These are phyloP conservation scores for Ophiocordyceps camponoti-rufipedis DNA, from an alignment of 2,329 filamentous ascomycete genomes.

Conservation along the genomic window DNA sequence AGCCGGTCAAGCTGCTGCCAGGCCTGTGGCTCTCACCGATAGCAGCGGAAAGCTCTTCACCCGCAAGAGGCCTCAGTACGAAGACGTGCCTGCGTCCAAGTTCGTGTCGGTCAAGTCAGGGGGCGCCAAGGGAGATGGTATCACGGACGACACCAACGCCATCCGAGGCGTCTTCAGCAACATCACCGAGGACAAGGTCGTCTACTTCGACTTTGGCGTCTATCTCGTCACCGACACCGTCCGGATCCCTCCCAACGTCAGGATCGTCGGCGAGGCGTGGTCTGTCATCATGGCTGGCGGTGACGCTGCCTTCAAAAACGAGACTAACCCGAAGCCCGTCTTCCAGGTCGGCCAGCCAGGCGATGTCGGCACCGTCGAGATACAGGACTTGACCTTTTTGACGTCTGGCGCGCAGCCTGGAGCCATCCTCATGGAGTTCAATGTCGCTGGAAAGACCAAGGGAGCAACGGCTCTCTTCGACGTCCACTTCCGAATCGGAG, in stretches of 20 bases:
- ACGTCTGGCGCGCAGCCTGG: slow-evolving; percentile 71
- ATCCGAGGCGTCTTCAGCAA: slow-evolving; percentile 64
- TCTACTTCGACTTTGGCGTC: slow-evolving; percentile 60
- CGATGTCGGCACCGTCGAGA: slow-evolving; percentile 66
- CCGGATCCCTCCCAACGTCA: slow-evolving; percentile 58
- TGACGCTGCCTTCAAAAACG: slow-evolving; percentile 48
- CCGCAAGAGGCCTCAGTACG: slow-evolving; percentile 79
- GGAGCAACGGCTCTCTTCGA: slow-evolving; percentile 80
- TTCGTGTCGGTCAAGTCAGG: slow-evolving; percentile 71
- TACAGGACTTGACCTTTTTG: slow-evolving; percentile 72
- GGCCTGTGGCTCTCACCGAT: slow-evolving; percentile 49
- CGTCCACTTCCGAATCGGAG: slow-evolving; percentile 85
- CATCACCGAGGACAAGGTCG: slow-evolving; percentile 42
- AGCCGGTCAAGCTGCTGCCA: slow-evolving; percentile 31
- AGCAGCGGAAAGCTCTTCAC: slow-evolving; percentile 54
- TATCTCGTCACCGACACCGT: slow-evolving; percentile 55
- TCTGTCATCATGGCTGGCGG: slow-evolving; percentile 75
- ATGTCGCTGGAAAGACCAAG: slow-evolving; percentile 47
- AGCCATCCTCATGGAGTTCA: slow-evolving; percentile 85
- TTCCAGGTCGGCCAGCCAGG: slow-evolving; percentile 68
- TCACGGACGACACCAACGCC: slow-evolving; percentile 69
- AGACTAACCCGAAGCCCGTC: slow-evolving; percentile 61
- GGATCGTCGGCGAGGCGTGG: slow-evolving; percentile 85
- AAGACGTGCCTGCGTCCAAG: slow-evolving; percentile 40
- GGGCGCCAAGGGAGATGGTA: slow-evolving; percentile 76